A percentile compares a stretch with the other conserved stretches of the same genome.
These are phyloP conservation scores for Flammula alnicola DNA, from an alignment of 1,284 basidiomycete species.

Conservation along the genomic window DNA sequence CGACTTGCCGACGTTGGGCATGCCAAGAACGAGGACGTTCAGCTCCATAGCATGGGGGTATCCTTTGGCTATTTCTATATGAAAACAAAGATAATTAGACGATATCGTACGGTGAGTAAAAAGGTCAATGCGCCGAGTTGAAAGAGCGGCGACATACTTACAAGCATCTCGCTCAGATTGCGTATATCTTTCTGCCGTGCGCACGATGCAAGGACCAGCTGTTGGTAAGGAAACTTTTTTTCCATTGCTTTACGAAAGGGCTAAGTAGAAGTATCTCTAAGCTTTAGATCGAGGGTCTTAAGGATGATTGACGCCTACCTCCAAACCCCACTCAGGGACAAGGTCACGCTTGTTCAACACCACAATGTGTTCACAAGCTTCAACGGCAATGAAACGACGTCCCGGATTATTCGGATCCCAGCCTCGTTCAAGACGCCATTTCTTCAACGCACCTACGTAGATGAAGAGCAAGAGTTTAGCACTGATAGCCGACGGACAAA, in stretches of 20 bases:
- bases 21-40: conserved; percentile 91
- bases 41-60: conserved; percentile 73
- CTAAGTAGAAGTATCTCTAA: conserved; percentile 38
- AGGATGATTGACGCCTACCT: conserved; percentile 54
- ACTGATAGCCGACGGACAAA: conserved; percentile 28
- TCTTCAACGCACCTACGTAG: conserved; percentile 57
- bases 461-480: conserved; percentile 23
- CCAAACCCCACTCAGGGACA: conserved; percentile 83
- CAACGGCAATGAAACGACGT: conserved; percentile 38
- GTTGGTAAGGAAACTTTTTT: conserved; percentile 68
- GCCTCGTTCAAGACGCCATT: conserved; percentile 68
- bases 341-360: conserved; percentile 95
- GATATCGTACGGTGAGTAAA: conserved; percentile 15
- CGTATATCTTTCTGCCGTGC: conserved; percentile 68
- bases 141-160: conserved; percentile 62
- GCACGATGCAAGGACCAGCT: conserved; percentile 71
- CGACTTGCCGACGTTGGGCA: conserved; percentile 99
- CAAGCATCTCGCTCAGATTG: conserved; percentile 64
- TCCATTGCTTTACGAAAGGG: conserved; percentile 74
- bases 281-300: conserved; percentile 5
- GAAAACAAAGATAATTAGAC: conserved; percentile 21
- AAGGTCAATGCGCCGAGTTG: conserved; percentile 14
- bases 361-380: conserved; percentile 81
- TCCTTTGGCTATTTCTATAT: conserved; percentile 68
- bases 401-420: conserved; percentile 47